Conservation (phyloP, 2,329 filamentous ascomycete genomes). For the Nothopassalora personata region DNA sequence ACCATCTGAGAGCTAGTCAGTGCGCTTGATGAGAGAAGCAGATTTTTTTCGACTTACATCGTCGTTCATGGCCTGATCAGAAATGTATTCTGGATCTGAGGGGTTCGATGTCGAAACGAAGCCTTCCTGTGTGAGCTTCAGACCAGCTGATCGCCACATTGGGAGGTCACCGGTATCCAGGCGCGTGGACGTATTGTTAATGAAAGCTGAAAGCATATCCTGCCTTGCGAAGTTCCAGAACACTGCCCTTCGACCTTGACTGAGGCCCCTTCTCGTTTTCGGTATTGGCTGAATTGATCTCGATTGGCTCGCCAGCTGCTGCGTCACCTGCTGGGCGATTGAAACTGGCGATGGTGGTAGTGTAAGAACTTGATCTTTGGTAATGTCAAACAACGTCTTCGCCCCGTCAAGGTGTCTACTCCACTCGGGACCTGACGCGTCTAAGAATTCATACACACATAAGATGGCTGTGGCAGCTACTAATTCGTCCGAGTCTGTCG, state of each 20-base stretch:
- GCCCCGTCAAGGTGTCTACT: conserved; percentile 60
- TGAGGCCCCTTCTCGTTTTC: conserved; percentile 35
- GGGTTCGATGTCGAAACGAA: conserved; percentile 46
- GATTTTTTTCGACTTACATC: conserved; percentile 34
- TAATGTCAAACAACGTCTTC: conserved; percentile 56
- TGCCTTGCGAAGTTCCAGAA: conserved; percentile 66
- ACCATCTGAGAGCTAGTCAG: conserved; percentile 38
- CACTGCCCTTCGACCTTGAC: conserved; percentile 53
- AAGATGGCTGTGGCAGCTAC: conserved; percentile 62
- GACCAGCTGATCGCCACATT: conserved; percentile 60
- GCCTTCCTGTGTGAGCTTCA: conserved; percentile 52
- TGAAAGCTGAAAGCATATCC: conserved; percentile 60
- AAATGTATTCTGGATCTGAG: conserved; percentile 36
- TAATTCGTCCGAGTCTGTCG: conserved; percentile 53
- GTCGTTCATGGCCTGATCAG: conserved; percentile 52
- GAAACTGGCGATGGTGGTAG: conserved; percentile 37
- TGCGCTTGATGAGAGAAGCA: not conserved
- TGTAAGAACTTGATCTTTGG: conserved; percentile 47
- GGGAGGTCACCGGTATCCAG: conserved; percentile 58
- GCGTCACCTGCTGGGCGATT: conserved; percentile 19
- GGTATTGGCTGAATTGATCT: conserved; percentile 1
- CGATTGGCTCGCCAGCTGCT: conserved; percentile 12
- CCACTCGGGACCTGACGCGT: conserved; percentile 59
- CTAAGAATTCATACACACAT: conserved; percentile 64
- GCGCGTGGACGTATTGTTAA: conserved; percentile 57